Evolutionary conservation across 768 basidiomycete species (phyloP).

Genomic region (Thelephora aurantiotincta): DNA sequence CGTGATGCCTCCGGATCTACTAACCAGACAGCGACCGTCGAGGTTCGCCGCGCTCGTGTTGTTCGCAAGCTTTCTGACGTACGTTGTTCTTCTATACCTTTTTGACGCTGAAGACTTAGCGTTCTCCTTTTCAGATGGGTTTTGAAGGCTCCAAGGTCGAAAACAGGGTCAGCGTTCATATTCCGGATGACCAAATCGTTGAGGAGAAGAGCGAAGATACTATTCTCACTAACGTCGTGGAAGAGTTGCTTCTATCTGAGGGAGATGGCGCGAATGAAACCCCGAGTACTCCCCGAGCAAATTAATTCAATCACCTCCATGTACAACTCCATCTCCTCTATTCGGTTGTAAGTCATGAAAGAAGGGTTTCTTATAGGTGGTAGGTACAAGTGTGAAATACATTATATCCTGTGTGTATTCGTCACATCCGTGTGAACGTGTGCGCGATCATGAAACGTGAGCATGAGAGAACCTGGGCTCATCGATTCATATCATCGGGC

Average conservation of each 20-base stretch:
- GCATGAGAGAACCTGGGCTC: too few species aligned
- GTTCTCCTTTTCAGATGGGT: constrained; percentile 42
- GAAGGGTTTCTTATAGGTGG: too few species aligned
- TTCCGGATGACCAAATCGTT: neutral
- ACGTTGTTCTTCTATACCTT: constrained; percentile 14
- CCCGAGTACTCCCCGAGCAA: too few species aligned
- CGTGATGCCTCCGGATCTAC: constrained; percentile 28
- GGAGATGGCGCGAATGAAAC: too few species aligned
- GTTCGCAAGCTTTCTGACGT: constrained; percentile 47
- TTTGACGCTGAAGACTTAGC: constrained; percentile 1
- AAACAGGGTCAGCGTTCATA: neutral
- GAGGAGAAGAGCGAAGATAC: constrained; percentile 10
- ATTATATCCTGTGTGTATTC: too few species aligned
- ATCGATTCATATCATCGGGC: too few species aligned
- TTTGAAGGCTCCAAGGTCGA: constrained; percentile 29
- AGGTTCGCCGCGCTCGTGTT: neutral
- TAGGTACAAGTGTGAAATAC: too few species aligned
- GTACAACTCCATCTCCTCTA: too few species aligned
- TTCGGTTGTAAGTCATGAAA: too few species aligned
- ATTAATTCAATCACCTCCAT: too few species aligned
- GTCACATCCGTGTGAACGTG: too few species aligned
- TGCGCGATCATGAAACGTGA: too few species aligned
- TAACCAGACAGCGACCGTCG: constrained; percentile 27
- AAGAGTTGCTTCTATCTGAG: constrained; percentile 10
- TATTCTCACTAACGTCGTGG: constrained; percentile 14